phyloP scores from a whole-genome alignment of 1,139 yeast genomes.

The Kodamaea derodonti region DNA sequence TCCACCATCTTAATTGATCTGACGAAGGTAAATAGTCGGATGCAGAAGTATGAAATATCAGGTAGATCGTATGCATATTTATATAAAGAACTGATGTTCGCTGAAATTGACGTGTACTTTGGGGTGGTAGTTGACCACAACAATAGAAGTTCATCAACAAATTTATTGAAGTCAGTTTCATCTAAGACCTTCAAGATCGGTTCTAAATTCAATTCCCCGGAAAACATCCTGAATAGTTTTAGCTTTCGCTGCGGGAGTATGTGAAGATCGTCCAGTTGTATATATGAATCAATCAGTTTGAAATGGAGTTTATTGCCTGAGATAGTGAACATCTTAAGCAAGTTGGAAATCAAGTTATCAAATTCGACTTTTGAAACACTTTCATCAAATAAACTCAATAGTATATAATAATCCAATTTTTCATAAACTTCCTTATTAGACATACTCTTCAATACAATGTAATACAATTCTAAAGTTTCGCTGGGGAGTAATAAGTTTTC shows the following conservation, averaged over 20 bases:
- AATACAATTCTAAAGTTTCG: slow-evolving; percentile 1
- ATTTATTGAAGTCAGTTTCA: background rate
- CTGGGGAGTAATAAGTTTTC: slow-evolving; percentile 9
- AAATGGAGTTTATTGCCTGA: slow-evolving; percentile 10
- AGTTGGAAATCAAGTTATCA: slow-evolving; percentile 6
- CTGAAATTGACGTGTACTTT: background rate
- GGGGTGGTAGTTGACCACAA: background rate
- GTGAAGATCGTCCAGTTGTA: slow-evolving; percentile 4
- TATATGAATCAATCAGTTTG: slow-evolving; percentile 16
- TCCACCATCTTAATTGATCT: slow-evolving; percentile 8
- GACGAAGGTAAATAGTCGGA: slow-evolving; percentile 12
- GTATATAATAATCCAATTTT: slow-evolving; percentile 17
- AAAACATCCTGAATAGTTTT: background rate
- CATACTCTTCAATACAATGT: slow-evolving; percentile 3
- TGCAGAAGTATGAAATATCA: slow-evolving; percentile 3
- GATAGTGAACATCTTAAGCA: slow-evolving; percentile 9
- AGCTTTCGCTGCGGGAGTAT: background rate
- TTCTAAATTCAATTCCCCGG: background rate
- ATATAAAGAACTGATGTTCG: background rate
- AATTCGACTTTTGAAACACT: slow-evolving; percentile 13
- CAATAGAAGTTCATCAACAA: background rate
- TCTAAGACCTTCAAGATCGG: background rate
- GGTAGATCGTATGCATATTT: background rate
- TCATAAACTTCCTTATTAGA: slow-evolving; percentile 4
- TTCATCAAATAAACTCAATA: slow-evolving; percentile 17